These are phyloP conservation scores for Coprinopsis sp. DNA, from an alignment of 768 basidiomycete species.

Conservation along the genomic window DNA sequence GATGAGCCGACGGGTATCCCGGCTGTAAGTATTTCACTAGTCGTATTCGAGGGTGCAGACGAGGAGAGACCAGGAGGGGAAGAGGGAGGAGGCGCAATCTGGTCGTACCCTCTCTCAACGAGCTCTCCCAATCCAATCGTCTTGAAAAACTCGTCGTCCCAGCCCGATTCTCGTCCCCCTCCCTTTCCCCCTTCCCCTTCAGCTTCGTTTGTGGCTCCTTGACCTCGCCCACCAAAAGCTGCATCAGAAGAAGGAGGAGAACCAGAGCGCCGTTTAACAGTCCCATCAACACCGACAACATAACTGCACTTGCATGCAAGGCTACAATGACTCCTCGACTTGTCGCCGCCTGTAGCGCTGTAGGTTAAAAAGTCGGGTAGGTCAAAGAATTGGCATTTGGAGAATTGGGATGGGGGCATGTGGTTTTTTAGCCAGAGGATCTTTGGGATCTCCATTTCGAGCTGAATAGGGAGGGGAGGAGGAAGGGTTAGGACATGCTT, in stretches of 20 bases:
- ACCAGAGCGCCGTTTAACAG: slow-evolving; percentile 63
- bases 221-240: no score
- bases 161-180: slow-evolving; percentile 77
- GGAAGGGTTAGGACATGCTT: slow-evolving; percentile 5
- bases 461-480: slow-evolving; percentile 35
- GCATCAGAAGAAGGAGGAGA: slow-evolving; percentile 58
- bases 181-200: no score
- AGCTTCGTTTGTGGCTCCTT: no score
- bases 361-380: slow-evolving; percentile 97
- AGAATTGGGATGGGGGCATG: slow-evolving; percentile 71
- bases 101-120: slow-evolving; percentile 61
- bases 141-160: slow-evolving; percentile 85
- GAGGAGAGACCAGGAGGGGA: no score
- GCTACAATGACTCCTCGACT: slow-evolving; percentile 80
- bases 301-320: slow-evolving; percentile 95
- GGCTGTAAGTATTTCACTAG: slow-evolving; percentile 68
- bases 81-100: no score
- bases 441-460: slow-evolving; percentile 99
- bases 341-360: slow-evolving; percentile 70
- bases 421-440: slow-evolving; percentile 93
- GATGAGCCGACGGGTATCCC: slow-evolving; percentile 81
- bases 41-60: slow-evolving; percentile 30
- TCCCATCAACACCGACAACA: slow-evolving; percentile 50
- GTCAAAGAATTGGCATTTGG: slow-evolving; percentile 79
- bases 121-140: slow-evolving; percentile 77